Evolutionary conservation across 2,329 filamentous ascomycete species (phyloP), one percentile per base, ranked within the genome.

Genomic region (Ciborinia camelliae): DNA sequence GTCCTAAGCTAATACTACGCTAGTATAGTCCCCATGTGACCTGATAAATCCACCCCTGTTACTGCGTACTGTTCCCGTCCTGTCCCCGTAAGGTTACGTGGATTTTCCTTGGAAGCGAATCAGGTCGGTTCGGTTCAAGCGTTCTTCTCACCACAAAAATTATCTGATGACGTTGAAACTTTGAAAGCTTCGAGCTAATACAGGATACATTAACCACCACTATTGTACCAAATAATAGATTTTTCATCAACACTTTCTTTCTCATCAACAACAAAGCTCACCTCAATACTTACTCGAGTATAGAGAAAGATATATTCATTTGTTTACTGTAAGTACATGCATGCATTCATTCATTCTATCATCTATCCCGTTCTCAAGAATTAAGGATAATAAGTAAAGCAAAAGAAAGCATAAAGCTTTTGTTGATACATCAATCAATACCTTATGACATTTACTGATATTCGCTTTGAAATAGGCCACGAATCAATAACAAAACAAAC

Each of bases 401-500:
- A 14, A 14, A 45, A 23, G 26, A 2, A 39, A 20, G n/a, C 30
- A 9, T 23, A 20, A 4, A 58, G 53, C 32, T 51, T n/a, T n/a
- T n/a, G n/a, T n/a, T n/a, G n/a, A n/a, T n/a, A n/a, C n/a, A n/a
- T n/a, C n/a, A n/a, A n/a, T n/a, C 18, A 23, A 37, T 7, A 43
- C 6, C 7, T 18, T 53, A 53, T 14, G 59, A 60, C 43, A 30
- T 51, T 51, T 59, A 64, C 53, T 64, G 45, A 64, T 41, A 28
- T 50, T 32, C 28, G n/a, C 55, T 20, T 32, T 58, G 26, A 26
- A 68, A 65, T 37, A 73, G 71, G 67, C 68, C 68, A 71, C 70
- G 47, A 69, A 50, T 64, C 61, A 35, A 68, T 35, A 53, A 68
- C 59, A 55, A 41, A 41, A 53, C n/a, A n/a, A n/a, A n/a, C n/a